Base-by-base conservation (phyloP, 768 basidiomycete species). In the Russula sp. region DNA sequence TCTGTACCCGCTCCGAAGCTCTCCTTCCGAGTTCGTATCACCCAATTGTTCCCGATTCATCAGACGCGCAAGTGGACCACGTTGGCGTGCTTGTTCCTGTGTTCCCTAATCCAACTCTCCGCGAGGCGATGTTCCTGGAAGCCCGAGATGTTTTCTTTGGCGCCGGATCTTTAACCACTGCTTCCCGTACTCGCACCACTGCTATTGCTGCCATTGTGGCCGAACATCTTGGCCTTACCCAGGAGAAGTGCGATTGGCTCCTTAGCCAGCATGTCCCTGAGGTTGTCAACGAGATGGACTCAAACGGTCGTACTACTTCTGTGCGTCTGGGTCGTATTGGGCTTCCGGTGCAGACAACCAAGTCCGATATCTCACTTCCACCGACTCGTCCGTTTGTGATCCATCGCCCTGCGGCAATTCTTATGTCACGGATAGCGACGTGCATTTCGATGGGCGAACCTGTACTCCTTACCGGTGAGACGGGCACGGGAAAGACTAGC, bases 401-500 rank as follows among this genome's bases (percentile, higher is more conserved):
- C 76, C 96, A 98, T 70, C 84, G 85, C 60, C 94, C 94, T 0
- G 94, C 94, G 0, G 75, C 89, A 0, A 75, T 83, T 34, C 79
- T 98, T 3, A 81, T 98, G 38, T 89, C 92, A 24, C 84, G 92
- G 18, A 87, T 98, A 42, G 84, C 86, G 2, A 86, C 84, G 24
- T 84, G 89, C 0, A 79, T 94, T 52, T 79, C 86, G 0, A 78
- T 89, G 52, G 76, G 76, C 16, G 97, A 99, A 72, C 94, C 97
- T 5, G 79, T 95, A 5, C 81, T 99, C 9, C 81, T 99, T 28
- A 94, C 94, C 0, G 97, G 97, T 52, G 97, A 99, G 78, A 99
- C 97, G 2, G 97, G 97, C n/a, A 99, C 97, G 1, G 97, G 97
- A 16, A 99, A 99, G 76, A 99, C 97, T 0, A 95, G 94, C 58